A percentile compares a stretch with the other conserved stretches of the same genome.
phyloP scores from a whole-genome alignment of 2,329 filamentous ascomycete genomes.

The Aureobasidium sp. region DNA sequence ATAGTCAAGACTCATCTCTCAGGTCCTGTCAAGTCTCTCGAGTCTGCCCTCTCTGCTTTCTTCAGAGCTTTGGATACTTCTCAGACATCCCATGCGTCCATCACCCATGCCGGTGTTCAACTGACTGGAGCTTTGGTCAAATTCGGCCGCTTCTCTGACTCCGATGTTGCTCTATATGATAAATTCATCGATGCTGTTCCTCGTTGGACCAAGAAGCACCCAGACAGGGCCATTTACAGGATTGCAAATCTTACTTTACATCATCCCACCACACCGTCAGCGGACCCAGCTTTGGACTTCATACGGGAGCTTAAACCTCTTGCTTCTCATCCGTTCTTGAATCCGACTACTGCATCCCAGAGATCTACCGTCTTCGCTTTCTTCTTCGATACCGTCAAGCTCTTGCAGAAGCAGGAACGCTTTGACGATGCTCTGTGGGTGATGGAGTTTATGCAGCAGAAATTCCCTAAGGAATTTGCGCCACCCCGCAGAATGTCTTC shows the following conservation, averaged over 20 bases:
- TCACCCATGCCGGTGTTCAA: not conserved
- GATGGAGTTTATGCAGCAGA: slow-evolving; percentile 13
- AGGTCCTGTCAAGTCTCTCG: not conserved
- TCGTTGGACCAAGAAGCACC: slow-evolving; percentile 5
- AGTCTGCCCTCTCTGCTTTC: not conserved
- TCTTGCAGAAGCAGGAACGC: slow-evolving; percentile 10
- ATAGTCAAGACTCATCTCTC: slow-evolving; percentile 5
- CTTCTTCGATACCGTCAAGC: slow-evolving; percentile 12
- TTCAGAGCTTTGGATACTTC: not conserved
- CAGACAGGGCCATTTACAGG: not conserved
- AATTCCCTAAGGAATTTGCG: slow-evolving; percentile 1
- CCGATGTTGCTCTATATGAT: slow-evolving; percentile 1
- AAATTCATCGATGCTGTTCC: slow-evolving; percentile 8
- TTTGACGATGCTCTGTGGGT: slow-evolving; percentile 14
- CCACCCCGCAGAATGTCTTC: not conserved
- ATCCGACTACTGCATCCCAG: not conserved
- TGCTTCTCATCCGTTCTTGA: not conserved
- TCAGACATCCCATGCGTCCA: not conserved
- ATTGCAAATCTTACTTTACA: slow-evolving; percentile 9
- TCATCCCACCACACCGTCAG: slow-evolving; percentile 10
- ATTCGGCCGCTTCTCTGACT: not conserved
- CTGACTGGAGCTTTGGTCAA: not conserved
- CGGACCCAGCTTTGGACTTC: slow-evolving; percentile 8
- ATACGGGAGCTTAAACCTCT: slow-evolving; percentile 1
- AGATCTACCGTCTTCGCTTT: slow-evolving; percentile 6